Conservation (phyloP, 495 filamentous ascomycete species). For the Cudoniella acicularis region DNA sequence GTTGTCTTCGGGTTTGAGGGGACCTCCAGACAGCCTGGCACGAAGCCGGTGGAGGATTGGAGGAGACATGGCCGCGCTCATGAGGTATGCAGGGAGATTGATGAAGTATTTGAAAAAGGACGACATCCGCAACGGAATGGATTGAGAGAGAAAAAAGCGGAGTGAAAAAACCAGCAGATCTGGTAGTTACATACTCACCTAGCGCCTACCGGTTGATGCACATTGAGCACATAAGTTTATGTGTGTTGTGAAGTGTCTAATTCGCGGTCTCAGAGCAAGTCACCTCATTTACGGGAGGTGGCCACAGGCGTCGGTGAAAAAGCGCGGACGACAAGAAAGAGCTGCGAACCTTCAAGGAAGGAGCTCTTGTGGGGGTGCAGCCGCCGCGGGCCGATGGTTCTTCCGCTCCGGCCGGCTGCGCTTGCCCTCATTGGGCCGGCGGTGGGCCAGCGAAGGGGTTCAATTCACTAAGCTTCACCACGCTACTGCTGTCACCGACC, state of each 20-base stretch:
- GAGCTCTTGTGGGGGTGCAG: conserved; percentile 6
- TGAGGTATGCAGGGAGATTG: conserved; percentile 10
- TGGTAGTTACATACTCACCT: not conserved
- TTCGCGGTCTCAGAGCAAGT: not conserved
- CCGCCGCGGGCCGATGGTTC: conserved; percentile 3
- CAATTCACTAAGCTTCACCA: not conserved
- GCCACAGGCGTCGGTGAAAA: conserved; percentile 11
- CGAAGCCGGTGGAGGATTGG: conserved; percentile 16
- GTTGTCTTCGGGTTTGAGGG: not conserved
- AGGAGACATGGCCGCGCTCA: conserved; percentile 19
- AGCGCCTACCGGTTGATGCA: not conserved
- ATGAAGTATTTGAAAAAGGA: conserved; percentile 8
- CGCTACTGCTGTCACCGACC: not conserved
- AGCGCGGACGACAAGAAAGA: not conserved
- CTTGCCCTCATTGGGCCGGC: not conserved
- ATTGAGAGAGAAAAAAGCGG: conserved; percentile 4
- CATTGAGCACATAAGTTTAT: not conserved
- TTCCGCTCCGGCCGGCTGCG: not conserved
- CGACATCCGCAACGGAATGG: conserved; percentile 15
- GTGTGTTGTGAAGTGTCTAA: conserved; percentile 10
- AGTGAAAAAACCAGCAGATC: conserved; percentile 6
- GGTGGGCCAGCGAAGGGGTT: too few relatives aligned
- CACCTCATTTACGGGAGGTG: conserved; percentile 3
- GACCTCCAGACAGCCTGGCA: not conserved
- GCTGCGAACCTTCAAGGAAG: not conserved